Evolutionary conservation across 202 grass and related monocot genomes (phyloP).

Genomic region (Saccharum hybrid): DNA sequence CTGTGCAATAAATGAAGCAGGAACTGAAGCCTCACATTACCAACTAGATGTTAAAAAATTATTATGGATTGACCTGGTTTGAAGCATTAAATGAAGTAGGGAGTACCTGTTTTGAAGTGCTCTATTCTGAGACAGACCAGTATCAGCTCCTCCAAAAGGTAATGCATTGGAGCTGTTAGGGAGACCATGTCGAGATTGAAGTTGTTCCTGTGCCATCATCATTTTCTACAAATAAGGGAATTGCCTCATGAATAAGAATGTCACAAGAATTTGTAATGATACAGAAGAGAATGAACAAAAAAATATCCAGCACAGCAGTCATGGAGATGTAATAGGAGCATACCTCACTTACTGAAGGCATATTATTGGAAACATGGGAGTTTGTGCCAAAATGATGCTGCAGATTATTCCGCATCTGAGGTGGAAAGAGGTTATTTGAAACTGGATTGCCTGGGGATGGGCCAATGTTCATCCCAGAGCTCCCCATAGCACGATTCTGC

Average conservation of each 20-base stretch:
- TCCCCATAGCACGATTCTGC: conserved; percentile 60
- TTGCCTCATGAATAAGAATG: conserved; percentile 33
- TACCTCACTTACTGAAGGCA: conserved; percentile 64
- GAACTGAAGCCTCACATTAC: conserved; percentile 9
- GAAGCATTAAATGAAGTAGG: conserved; percentile 30
- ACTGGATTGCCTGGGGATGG: conserved; percentile 47
- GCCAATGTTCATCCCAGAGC: conserved; percentile 67
- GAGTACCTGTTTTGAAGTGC: conserved; percentile 80
- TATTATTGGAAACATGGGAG: conserved; percentile 56
- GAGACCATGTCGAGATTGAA: conserved; percentile 53
- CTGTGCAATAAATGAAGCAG: conserved; percentile 1
- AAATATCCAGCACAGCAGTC: conserved; percentile 20
- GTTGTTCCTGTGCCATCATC: conserved; percentile 64
- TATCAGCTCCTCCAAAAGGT: conserved; percentile 70
- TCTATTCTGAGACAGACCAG: conserved; percentile 72
- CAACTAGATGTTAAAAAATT: conserved; percentile 13
- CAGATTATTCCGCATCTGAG: conserved; percentile 66
- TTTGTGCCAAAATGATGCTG: conserved; percentile 63
- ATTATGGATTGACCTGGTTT: conserved; percentile 40
- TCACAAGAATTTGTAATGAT: conserved; percentile 14
- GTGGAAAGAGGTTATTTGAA: conserved; percentile 51
- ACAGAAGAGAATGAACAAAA: conserved; percentile 18
- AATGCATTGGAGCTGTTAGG: conserved; percentile 59
- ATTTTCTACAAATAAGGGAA: conserved; percentile 60
- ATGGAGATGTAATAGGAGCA: conserved; percentile 19